Percentiles rank a stretch among this genome's conserved stretches.
Evolutionary conservation across 2,329 filamentous ascomycete species (phyloP).

Genomic region (Beauveria brongniartii): DNA sequence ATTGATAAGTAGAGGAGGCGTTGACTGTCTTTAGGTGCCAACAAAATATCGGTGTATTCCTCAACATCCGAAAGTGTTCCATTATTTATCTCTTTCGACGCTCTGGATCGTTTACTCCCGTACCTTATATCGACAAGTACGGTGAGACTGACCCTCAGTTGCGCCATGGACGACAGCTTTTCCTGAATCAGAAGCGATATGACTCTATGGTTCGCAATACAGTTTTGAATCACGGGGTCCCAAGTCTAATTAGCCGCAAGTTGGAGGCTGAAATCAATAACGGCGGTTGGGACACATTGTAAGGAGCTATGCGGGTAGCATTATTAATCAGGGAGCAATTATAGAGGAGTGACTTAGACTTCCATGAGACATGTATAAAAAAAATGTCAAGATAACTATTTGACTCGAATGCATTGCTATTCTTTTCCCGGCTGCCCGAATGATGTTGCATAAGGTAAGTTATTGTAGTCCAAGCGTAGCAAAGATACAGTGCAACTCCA

Average conservation of each 20-base stretch:
- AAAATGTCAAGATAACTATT: background rate
- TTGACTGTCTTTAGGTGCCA: slow-evolving; percentile 58
- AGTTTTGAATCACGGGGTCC: slow-evolving; percentile 81
- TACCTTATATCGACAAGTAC: slow-evolving; percentile 92
- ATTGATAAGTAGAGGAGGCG: background rate
- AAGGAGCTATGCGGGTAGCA: slow-evolving; percentile 11
- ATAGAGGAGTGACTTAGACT: background rate
- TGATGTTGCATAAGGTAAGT: too few relatives aligned
- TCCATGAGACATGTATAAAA: background rate
- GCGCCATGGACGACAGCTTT: slow-evolving; percentile 78
- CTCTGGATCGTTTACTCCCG: slow-evolving; percentile 76
- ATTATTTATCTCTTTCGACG: slow-evolving; percentile 77
- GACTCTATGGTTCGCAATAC: slow-evolving; percentile 78
- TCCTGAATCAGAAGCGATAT: slow-evolving; percentile 88
- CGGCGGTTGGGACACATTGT: slow-evolving; percentile 82
- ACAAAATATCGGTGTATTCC: slow-evolving; percentile 82
- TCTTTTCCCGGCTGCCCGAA: background rate
- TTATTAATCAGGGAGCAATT: background rate
- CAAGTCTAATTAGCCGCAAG: slow-evolving; percentile 80
- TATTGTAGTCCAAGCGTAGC: background rate
- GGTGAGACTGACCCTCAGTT: slow-evolving; percentile 93
- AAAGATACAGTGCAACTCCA: slow-evolving; percentile 10
- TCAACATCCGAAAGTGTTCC: slow-evolving; percentile 94
- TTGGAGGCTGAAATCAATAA: slow-evolving; percentile 95
- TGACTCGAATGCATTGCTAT: background rate